Evolutionary conservation across 2,329 filamentous ascomycete genomes (phyloP), one percentile per base, ranked within the genome.

Genomic region (Aureobasidium vineae): DNA sequence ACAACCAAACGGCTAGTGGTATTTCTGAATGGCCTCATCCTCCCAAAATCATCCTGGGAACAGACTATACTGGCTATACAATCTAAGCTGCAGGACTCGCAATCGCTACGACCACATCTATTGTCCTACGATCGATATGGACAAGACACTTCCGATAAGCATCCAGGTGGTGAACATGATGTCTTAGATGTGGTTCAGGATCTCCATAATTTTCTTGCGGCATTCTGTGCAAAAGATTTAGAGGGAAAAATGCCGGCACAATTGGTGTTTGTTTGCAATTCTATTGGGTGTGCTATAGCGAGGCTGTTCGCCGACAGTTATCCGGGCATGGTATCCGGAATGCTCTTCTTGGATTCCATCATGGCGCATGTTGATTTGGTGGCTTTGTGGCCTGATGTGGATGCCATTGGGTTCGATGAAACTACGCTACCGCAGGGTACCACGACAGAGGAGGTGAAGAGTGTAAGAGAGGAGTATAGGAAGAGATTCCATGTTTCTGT

Each of bases 231-330:
- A 1, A 28, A 50, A 7, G 19, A 66, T n/a, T 69, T 73, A 2
- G 5, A n/a, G 2, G 4, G 5, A 2, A 70, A 65, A 16, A 28
- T 21, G 3, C 33, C 15, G 0, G 52, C 13, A 4, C 16, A 26
- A 0, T 87, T 68, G 19, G n/a, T 68, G 3, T 36, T 68, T 2
- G 65, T 67, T 2, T 54, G 63, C n/a, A 68, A 65, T 21, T 96
- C 93, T 74, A 80, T 92, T 65, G 92, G 92, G 28, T 91, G 91
- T 1, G 91, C 91, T 0, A 88, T 92, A 68, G 90, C 91, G 2
- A 1, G 72, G 77, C 5, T 69, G 1, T 68, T 41, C n/a, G 64
- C 54, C 6, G 16, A 59, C 1, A 16, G 7, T 0, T 26, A 67
- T n/a, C 67, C 53, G 10, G 10, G 41, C 19, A 61, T 28, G 1